Base-by-base conservation (phyloP, 371 early-diverging fungal species). In the Apophysomyces trapeziformis region DNA sequence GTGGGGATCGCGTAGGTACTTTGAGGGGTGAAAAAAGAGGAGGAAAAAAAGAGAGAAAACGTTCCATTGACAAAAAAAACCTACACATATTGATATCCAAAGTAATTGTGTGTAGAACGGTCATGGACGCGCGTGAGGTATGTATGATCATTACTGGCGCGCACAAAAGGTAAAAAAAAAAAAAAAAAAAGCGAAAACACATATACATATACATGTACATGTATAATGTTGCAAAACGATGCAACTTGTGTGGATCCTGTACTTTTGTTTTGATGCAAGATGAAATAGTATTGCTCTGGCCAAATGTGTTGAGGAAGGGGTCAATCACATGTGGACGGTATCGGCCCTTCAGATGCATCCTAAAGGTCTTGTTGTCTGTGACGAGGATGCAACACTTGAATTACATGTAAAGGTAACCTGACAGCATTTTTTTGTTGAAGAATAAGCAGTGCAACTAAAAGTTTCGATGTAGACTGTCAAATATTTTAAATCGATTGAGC, bases 251-350 rank as follows among this genome's bases (percentile, higher is more conserved):
- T 11, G n/a, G 45, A 47, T 39, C 16, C 1, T 13, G 7, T n/a
- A 13, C 32, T 13, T 50, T 26, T 18, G 73, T 26, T 26, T 26
- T 26, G 32, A 26, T 3, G 32, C 32, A 26, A 26, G 32, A 26
- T 26, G 32, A 26, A 26, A 5, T 71, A 70, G 80, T 58, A 78
- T 92, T 64, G 94, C 94, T 5, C 72, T 93, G 41, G 89, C 93
- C 64, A 92, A 93, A 79, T 93, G 93, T 71, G 90, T 95, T 36
- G 95, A 95, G 69, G 92, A 92, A 56, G 88, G 88, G 1, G 92
- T 94, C 57, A 94, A 94, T 78, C 93, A 93, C 78, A 94, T 94
- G 95, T 94, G 93, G 93, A 95, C 95, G 8, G 93, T 95, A 60
- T 92, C 93, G 18, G 93, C 93, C n/a, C 88, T 95, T 63, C 95